Evolutionary conservation across 2,329 filamentous ascomycete genomes (phyloP).

Genomic region (Fusarium siculi): DNA sequence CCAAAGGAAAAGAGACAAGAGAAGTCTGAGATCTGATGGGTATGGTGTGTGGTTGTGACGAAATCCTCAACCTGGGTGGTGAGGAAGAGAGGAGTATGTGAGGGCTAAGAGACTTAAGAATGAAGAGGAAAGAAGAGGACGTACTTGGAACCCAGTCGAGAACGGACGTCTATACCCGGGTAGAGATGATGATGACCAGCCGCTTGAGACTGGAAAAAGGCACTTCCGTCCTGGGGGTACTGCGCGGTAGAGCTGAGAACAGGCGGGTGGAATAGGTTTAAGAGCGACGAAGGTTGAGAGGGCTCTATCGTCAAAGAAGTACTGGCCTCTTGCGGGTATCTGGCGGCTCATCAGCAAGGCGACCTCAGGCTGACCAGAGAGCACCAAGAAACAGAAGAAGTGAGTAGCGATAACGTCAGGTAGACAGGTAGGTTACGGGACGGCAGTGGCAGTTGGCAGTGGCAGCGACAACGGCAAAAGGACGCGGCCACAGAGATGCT

Average conservation of each 20-base stretch:
- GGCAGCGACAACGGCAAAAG: slow-evolving; percentile 39
- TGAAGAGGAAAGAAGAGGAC: slow-evolving; percentile 43
- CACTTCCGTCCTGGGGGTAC: slow-evolving; percentile 61
- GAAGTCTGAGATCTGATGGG: background rate
- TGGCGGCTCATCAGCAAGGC: slow-evolving; percentile 49
- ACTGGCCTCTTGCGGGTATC: slow-evolving; percentile 66
- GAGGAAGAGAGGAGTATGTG: slow-evolving; percentile 6
- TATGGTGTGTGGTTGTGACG: slow-evolving; percentile 3
- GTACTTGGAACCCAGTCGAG: slow-evolving; percentile 66
- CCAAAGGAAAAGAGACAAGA: background rate
- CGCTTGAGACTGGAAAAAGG: slow-evolving; percentile 60
- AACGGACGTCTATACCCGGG: slow-evolving; percentile 62
- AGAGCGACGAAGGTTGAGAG: slow-evolving; percentile 60
- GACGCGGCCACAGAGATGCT: slow-evolving; percentile 44
- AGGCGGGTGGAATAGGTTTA: slow-evolving; percentile 63
- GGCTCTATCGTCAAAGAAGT: slow-evolving; percentile 65
- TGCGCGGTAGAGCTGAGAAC: slow-evolving; percentile 58
- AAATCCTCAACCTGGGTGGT: background rate
- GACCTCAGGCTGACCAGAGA: slow-evolving; percentile 34
- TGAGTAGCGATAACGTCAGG: slow-evolving; percentile 17
- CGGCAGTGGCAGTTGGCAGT: slow-evolving; percentile 38
- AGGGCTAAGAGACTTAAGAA: background rate
- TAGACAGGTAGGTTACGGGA: slow-evolving; percentile 25
- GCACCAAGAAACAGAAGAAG: slow-evolving; percentile 20
- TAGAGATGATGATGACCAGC: slow-evolving; percentile 56